Evolutionary conservation across 1,284 basidiomycete genomes (phyloP).

Genomic region (Tilletia horrida): DNA sequence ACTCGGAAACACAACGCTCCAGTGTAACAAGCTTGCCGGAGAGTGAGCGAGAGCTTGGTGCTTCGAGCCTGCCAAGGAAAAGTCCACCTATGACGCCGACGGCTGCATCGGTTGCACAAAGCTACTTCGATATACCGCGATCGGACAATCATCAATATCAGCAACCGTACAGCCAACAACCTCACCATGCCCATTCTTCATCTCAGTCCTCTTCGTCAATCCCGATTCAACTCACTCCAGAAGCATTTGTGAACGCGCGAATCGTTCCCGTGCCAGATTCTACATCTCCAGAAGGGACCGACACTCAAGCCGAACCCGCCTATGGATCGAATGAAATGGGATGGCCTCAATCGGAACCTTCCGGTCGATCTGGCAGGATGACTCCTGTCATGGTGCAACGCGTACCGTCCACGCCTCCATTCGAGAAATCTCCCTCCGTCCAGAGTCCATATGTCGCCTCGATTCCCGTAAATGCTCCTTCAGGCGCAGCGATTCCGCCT

Average conservation of each 20-base stretch:
- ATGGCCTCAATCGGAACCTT: constrained; percentile 1
- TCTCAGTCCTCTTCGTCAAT: background rate
- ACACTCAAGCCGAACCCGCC: background rate
- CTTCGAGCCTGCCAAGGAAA: background rate
- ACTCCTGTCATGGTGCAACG: constrained; percentile 36
- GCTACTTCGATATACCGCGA: background rate
- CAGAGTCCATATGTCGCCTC: background rate
- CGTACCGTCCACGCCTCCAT: constrained; percentile 36
- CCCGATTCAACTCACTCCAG: background rate
- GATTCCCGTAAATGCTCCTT: constrained; percentile 2
- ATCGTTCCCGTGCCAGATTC: constrained; percentile 9
- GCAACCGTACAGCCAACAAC: background rate
- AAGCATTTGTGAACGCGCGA: constrained; percentile 14
- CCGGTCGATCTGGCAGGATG: constrained; percentile 17
- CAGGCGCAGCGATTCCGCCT: constrained; percentile 22
- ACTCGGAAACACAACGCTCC: constrained; percentile 36
- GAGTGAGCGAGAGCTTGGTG: constrained; percentile 15
- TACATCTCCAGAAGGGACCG: background rate
- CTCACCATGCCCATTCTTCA: background rate
- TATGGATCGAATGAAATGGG: background rate
- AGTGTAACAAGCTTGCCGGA: constrained; percentile 39
- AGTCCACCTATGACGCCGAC: constrained; percentile 1
- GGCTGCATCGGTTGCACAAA: background rate
- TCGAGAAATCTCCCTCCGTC: constrained; percentile 31
- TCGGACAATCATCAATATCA: background rate